Conservation (phyloP, 1,139 yeast genomes). For the Candida tetrigidarum region DNA sequence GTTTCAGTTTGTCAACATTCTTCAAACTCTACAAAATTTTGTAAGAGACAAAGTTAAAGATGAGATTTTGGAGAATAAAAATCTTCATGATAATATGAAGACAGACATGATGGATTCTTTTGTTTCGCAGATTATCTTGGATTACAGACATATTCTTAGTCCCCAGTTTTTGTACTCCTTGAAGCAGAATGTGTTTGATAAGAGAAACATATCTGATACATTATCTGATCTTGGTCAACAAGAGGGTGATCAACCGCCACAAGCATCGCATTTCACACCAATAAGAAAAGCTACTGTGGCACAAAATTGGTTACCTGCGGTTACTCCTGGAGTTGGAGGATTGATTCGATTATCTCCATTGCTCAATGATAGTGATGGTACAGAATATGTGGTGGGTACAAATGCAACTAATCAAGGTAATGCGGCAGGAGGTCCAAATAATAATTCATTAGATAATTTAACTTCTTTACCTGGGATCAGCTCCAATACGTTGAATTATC, state of each 20-base stretch:
- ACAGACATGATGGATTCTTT: slow-evolving; percentile 26
- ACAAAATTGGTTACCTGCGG: slow-evolving; percentile 23
- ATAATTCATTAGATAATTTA: slow-evolving; percentile 22
- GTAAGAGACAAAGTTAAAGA: slow-evolving; percentile 23
- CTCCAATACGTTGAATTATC: slow-evolving; percentile 4
- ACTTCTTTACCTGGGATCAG: slow-evolving; percentile 22
- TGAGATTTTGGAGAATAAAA: slow-evolving; percentile 18
- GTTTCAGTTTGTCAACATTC: slow-evolving; percentile 1
- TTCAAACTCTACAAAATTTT: slow-evolving; percentile 21
- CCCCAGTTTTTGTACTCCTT: slow-evolving; percentile 16
- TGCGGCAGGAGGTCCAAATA: slow-evolving; percentile 3
- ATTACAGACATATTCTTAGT: slow-evolving; percentile 22
- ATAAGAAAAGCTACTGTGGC: slow-evolving; percentile 18
- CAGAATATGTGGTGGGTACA: slow-evolving; percentile 21
- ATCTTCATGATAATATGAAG: slow-evolving; percentile 20
- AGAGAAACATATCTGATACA: slow-evolving; percentile 3
- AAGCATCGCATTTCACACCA: slow-evolving; percentile 7
- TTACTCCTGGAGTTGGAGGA: slow-evolving; percentile 13
- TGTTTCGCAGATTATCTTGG: slow-evolving; percentile 28
- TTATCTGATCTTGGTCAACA: slow-evolving; percentile 1
- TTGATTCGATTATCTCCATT: slow-evolving; percentile 43
- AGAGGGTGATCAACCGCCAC: slow-evolving; percentile 4
- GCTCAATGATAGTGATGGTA: slow-evolving; percentile 34
- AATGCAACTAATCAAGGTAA: not conserved
- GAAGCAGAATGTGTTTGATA: slow-evolving; percentile 14